Percentiles rank a stretch among this genome's conserved stretches.
Conservation (phyloP, 208 protist species). For the Acanthamoeba comandoni region DNA sequence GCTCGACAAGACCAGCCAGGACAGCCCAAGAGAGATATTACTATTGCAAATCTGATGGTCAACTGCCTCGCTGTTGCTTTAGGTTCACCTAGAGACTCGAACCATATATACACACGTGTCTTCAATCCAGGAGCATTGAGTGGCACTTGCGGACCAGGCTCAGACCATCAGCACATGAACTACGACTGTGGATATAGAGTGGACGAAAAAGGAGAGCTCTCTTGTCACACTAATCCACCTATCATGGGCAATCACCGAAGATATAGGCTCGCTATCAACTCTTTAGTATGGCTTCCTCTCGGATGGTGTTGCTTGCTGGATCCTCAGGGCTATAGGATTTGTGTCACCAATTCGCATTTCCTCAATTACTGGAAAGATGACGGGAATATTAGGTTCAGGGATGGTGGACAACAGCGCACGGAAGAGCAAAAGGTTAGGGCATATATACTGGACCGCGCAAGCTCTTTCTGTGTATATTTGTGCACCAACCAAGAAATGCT, state of each 20-base stretch:
- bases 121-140: neutral
- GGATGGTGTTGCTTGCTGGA: neutral
- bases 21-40: neutral
- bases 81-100: slow-evolving; percentile 5
- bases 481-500: slow-evolving; percentile 20
- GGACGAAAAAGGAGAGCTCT: neutral
- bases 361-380: slow-evolving; percentile 21
- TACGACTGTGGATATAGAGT: neutral
- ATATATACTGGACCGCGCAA: neutral
- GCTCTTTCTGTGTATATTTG: neutral
- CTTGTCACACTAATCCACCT: neutral
- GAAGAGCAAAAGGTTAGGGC: slow-evolving; percentile 10
- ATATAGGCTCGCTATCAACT: neutral
- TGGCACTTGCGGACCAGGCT: neutral
- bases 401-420: neutral
- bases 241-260: neutral
- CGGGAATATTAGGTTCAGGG: neutral
- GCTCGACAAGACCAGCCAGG: slow-evolving; percentile 10
- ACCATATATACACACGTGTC: neutral
- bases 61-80: slow-evolving; percentile 10
- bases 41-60: neutral
- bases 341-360: neutral
- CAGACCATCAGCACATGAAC: slow-evolving; percentile 1
- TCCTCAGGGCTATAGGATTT: neutral
- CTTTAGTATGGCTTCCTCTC: slow-evolving; percentile 4